A percentile compares a stretch with the other conserved stretches of the same genome.
phyloP scores from a whole-genome alignment of 345 rosid genomes.

The Eucalyptus albens region DNA sequence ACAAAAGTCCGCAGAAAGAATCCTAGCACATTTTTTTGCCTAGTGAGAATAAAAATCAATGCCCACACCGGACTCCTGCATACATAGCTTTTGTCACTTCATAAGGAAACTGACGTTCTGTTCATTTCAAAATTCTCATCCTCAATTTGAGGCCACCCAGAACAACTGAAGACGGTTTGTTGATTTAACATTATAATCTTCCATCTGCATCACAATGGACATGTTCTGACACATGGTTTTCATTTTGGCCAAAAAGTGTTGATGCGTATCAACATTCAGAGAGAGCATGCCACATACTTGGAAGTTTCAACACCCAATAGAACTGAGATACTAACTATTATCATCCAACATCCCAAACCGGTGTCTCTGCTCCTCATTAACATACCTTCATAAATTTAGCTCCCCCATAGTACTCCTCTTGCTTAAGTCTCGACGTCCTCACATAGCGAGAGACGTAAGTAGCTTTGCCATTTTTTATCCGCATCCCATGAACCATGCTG shows the following conservation, averaged over 20 bases:
- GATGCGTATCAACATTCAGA: background rate
- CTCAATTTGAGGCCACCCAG: background rate
- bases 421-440: slow-evolving; percentile 70
- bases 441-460: slow-evolving; percentile 77
- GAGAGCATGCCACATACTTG: background rate
- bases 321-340: background rate
- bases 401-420: slow-evolving; percentile 76
- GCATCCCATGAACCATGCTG: slow-evolving; percentile 95
- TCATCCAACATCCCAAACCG: background rate
- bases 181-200: background rate
- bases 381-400: slow-evolving; percentile 80
- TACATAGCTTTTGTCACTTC: background rate
- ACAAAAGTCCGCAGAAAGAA: background rate
- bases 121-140: background rate
- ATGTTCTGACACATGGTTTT: background rate
- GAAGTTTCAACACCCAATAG: background rate
- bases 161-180: background rate
- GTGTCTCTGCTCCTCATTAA: background rate
- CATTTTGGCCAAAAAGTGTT: background rate
- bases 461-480: slow-evolving; percentile 83
- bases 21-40: background rate
- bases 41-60: background rate
- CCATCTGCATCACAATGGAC: background rate
- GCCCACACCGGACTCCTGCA: background rate
- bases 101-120: background rate